A percentile compares a stretch with the other conserved stretches of the same genome.
These are phyloP conservation scores for Cordyceps militaris DNA, from an alignment of 2,329 filamentous ascomycete species.

Conservation along the genomic window DNA sequence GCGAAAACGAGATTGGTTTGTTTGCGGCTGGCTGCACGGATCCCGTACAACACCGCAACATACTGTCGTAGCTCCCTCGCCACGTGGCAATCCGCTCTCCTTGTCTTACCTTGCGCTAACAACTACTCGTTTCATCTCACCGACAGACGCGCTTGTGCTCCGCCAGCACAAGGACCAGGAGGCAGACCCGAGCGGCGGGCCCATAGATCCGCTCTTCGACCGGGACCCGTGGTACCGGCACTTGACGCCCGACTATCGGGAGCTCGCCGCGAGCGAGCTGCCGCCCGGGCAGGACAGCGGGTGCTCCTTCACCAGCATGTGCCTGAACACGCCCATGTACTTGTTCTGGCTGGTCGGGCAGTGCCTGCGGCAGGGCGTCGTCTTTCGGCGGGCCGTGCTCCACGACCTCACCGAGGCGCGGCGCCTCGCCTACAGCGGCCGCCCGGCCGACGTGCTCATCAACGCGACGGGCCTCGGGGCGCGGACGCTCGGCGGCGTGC, in stretches of 20 bases:
- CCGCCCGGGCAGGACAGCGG: slow-evolving; percentile 62
- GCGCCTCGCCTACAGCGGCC: slow-evolving; percentile 42
- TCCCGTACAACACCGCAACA: not conserved
- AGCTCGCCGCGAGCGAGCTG: slow-evolving; percentile 52
- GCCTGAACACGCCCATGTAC: slow-evolving; percentile 86
- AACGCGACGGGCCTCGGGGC: slow-evolving; percentile 82
- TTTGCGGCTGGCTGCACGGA: not conserved
- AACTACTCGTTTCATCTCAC: not conserved
- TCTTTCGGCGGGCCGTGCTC: slow-evolving; percentile 56
- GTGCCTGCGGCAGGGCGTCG: slow-evolving; percentile 66
- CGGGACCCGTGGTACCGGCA: slow-evolving; percentile 68
- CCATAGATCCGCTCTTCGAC: slow-evolving; percentile 59
- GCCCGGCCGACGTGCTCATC: slow-evolving; percentile 61
- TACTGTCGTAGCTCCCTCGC: not conserved
- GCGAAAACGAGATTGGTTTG: not conserved
- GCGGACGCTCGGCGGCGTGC: slow-evolving; percentile 70
- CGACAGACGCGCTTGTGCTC: slow-evolving; percentile 40
- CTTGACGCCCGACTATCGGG: slow-evolving; percentile 62
- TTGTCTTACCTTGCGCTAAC: slow-evolving; percentile 4
- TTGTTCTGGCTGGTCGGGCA: slow-evolving; percentile 78
- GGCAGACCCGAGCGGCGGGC: slow-evolving; percentile 28
- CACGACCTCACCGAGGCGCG: slow-evolving; percentile 66
- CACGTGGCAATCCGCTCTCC: not conserved
- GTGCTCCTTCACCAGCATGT: slow-evolving; percentile 73
- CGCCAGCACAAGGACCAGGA: slow-evolving; percentile 56